Evolutionary conservation across 192 early-diverging fungal species (phyloP).

Genomic region (Cladochytrium replicatum): DNA sequence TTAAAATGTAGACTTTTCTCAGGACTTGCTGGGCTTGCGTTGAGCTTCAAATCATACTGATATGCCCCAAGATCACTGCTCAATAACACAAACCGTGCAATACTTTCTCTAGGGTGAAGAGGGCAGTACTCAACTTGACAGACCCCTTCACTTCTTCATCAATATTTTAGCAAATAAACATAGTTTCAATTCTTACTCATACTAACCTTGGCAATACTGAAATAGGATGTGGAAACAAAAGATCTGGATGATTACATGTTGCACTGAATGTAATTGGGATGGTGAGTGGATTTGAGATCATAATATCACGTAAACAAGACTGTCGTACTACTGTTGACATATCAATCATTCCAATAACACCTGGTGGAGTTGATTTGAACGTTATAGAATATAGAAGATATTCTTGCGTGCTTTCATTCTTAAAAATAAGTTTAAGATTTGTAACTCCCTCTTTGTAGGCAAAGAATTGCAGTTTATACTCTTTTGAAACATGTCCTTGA

Average conservation of each 20-base stretch:
- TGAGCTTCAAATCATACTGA: constrained; percentile 43
- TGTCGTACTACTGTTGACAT: constrained; percentile 35
- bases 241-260: constrained; percentile 32
- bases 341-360: constrained; percentile 39
- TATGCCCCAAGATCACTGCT: constrained; percentile 41
- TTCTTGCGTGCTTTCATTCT: constrained; percentile 51
- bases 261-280: constrained; percentile 34
- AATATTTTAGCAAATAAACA: constrained; percentile 10
- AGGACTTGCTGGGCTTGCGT: constrained; percentile 20
- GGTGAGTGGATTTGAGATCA: constrained; percentile 39
- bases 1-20: constrained; percentile 53
- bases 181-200: neutral
- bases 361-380: constrained; percentile 43
- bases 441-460: constrained; percentile 48
- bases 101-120: constrained; percentile 37
- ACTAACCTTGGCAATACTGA: constrained; percentile 41
- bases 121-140: constrained; percentile 42
- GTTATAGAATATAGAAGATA: constrained; percentile 41
- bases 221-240: constrained; percentile 37
- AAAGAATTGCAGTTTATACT: constrained; percentile 51
- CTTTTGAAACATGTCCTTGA: constrained; percentile 30
- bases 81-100: constrained; percentile 26
- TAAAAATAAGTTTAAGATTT: constrained; percentile 42
- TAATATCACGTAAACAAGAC: constrained; percentile 21
- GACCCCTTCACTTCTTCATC: constrained; percentile 30